Base-by-base conservation (phyloP, 148 eudicot genomes). In the Rhododendron vialii region DNA sequence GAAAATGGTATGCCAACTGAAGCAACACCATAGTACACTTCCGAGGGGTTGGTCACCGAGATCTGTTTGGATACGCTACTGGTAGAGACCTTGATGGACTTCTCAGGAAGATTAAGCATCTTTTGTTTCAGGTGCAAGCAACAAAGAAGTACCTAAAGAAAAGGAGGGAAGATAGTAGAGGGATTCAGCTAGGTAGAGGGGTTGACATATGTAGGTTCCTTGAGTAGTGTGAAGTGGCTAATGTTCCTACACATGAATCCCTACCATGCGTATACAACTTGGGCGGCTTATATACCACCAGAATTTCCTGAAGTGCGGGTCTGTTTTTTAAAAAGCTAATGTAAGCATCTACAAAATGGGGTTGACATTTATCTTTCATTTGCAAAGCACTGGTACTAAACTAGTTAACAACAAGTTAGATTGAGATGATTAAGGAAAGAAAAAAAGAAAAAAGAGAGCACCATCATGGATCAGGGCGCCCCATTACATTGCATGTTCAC, bases 21-120 rank as follows among this genome's bases (percentile, higher is more conserved):
- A 51, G 89, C 86, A 84, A 85, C 87, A 59, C 89, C 93, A 83
- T 92, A 90, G 83, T 92, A 90, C 17, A 90, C 91, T 78, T 88
- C 89, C 38, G 84, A 82, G 45, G 87, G 50, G 80, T 36, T 86
- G 33, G 80, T 20, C 47, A 50, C 50, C 20, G 89, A 63, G 67
- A 35, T 85, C 79, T 87, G 87, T 45, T 79, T 84, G 12, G 89
- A 83, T 51, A 75, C 13, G 11, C 53, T 41, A 45, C 88, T 83
- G 12, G 63, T 45, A 33, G 82, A 81, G 85, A 55, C 53, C 9
- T 87, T 73, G 77, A 87, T 33, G 81, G 73, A 73, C 84, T 82
- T 84, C 43, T 51, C 67, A 3, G 87, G 75, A 55, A 87, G 65
- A 84, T 76, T 82, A 41, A 59, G 81, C 83, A 73, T 85, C n/a